A percentile compares a stretch with the other conserved stretches of the same genome.
Evolutionary conservation across 1,139 yeast species (phyloP).

Genomic region (Blastobotrys persicus): DNA sequence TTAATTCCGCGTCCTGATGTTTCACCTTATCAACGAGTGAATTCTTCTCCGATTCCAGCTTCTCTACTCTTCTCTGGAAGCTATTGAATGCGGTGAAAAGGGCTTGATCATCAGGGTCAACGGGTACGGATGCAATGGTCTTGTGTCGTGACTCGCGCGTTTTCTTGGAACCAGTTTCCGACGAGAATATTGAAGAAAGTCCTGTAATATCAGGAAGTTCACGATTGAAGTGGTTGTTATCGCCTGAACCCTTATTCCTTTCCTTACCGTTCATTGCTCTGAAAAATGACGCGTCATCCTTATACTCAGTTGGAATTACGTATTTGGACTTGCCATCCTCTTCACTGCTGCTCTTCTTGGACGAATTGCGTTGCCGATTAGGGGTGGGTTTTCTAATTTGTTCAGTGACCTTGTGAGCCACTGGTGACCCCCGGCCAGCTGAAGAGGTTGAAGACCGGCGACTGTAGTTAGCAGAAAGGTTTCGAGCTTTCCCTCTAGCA

Average conservation of each 20-base stretch:
- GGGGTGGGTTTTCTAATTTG: conserved; percentile 11
- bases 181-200: conserved; percentile 28
- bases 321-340: conserved; percentile 18
- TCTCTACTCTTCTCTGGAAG: conserved; percentile 27
- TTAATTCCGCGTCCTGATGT: conserved; percentile 20
- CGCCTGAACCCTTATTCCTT: not conserved
- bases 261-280: conserved; percentile 5
- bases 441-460: conserved; percentile 17
- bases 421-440: conserved; percentile 14
- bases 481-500: conserved; percentile 19
- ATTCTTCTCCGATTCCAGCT: conserved; percentile 24
- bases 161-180: conserved; percentile 19
- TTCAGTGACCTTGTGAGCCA: conserved; percentile 17
- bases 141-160: conserved; percentile 21
- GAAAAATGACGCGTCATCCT: conserved; percentile 28
- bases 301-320: conserved; percentile 27
- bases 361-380: conserved; percentile 1
- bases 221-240: conserved; percentile 9
- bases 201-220: conserved; percentile 30
- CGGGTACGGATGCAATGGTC: conserved; percentile 29
- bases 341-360: conserved; percentile 7
- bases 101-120: conserved; percentile 32
- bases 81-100: conserved; percentile 29
- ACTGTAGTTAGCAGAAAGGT: conserved; percentile 10
- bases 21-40: conserved; percentile 15